Evolutionary conservation across 1,284 basidiomycete genomes (phyloP), one percentile per base, ranked within the genome.

Genomic region (Sanguinoderma infundibulare): DNA sequence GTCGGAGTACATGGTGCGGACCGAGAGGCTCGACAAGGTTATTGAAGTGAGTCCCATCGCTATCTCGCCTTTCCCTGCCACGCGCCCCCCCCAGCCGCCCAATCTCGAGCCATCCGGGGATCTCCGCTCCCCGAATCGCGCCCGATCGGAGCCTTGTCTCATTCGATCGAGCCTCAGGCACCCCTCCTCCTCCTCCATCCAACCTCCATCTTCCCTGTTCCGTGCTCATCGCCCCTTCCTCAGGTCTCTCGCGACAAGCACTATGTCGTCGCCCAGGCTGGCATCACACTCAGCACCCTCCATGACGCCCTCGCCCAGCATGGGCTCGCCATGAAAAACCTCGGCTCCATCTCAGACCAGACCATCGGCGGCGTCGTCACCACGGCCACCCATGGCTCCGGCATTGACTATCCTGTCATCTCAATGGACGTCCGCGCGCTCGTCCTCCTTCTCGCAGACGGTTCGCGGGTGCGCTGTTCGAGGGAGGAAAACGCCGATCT

Each of bases 261-360:
- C 61, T 89, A 86, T 64, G 88, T 95, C 69, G 78, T 87, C 67
- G 90, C 83, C 1, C 84, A 94, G 75, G 88, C 86, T 4, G 96
- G 95, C 14, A 93, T 96, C 71, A 89, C 85, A 8, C 86, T 98
- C 60, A 81, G 89, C 64, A 81, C 83, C 55, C 82, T 96, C 15
- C 92, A 96, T 62, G 76, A 73, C 40, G 79, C 79, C 26, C 89
- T 98, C 55, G 87, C 84, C 38, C 75, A 79, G n/a, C 79, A 90
- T 68, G 82, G 83, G 32, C 84, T 98, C 24, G 95, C 96, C 47
- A 90, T 99, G 85, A 88, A 86, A 72, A 98, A 95, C 75, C 83
- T 98, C 64, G 98, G 98, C 42, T 97, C 95, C 42, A 98, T 99
- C 73, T 97, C 95, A 40, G 95, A 98, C 75, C 97, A 98, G 77